Evolutionary conservation across 495 filamentous ascomycete genomes (phyloP).

Genomic region (Letharia columbiana): DNA sequence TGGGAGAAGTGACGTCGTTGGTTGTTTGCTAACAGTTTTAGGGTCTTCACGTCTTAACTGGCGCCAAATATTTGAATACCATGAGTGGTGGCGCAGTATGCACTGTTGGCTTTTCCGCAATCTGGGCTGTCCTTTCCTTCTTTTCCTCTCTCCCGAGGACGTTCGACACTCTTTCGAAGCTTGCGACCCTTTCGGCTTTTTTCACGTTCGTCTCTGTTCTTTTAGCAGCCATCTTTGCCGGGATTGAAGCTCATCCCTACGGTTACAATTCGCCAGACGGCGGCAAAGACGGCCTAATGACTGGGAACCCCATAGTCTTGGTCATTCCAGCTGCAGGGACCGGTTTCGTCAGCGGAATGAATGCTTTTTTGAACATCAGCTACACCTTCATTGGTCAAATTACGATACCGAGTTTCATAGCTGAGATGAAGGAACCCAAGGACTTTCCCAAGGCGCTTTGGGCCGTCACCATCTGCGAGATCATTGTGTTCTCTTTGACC

Average conservation of each 20-base stretch:
- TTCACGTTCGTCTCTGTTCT: constrained; percentile 84
- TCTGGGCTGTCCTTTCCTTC: constrained; percentile 62
- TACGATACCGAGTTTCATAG: constrained; percentile 83
- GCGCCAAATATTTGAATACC: constrained; percentile 78
- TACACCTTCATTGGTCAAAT: constrained; percentile 94
- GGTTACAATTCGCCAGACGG: constrained; percentile 42
- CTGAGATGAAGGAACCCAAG: constrained; percentile 77
- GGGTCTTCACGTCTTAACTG: constrained; percentile 70
- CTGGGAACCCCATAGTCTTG: constrained; percentile 53
- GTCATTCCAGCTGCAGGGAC: constrained; percentile 60
- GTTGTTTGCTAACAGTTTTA: constrained; percentile 27
- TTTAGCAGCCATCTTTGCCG: constrained; percentile 69
- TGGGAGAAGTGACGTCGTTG: background rate
- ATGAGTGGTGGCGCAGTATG: constrained; percentile 58
- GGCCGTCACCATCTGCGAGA: constrained; percentile 75
- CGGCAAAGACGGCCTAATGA: constrained; percentile 25
- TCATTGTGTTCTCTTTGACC: constrained; percentile 71
- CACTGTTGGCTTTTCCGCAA: constrained; percentile 64
- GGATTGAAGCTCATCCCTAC: constrained; percentile 58
- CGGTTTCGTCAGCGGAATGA: constrained; percentile 68
- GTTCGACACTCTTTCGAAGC: constrained; percentile 64
- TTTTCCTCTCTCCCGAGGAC: constrained; percentile 73
- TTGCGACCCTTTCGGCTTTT: constrained; percentile 66
- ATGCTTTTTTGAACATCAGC: constrained; percentile 79
- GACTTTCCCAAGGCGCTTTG: constrained; percentile 88